Conservation (phyloP, 2,329 filamentous ascomycete species). For the Pyrenochaeta sp. region DNA sequence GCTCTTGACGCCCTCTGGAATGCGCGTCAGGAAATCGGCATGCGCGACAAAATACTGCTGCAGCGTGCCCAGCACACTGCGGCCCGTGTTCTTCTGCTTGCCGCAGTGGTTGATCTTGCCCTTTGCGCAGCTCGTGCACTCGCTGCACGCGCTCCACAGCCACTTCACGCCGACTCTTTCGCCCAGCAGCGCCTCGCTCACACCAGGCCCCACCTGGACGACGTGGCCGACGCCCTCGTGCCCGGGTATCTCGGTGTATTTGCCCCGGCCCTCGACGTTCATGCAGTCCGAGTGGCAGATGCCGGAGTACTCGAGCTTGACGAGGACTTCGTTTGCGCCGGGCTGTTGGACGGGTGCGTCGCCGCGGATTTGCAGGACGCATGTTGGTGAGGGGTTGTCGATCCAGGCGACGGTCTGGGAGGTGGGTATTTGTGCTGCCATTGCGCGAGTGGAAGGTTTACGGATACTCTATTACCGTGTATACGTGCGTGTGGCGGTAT, state of each 20-base stretch:
- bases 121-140: slow-evolving; percentile 46
- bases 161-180: slow-evolving; percentile 55
- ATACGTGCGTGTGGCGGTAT: neutral
- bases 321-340: slow-evolving; percentile 50
- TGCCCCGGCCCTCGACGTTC: slow-evolving; percentile 53
- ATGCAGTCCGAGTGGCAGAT: slow-evolving; percentile 59
- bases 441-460: neutral
- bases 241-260: slow-evolving; percentile 56
- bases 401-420: slow-evolving; percentile 49
- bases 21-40: slow-evolving; percentile 40
- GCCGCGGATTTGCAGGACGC: slow-evolving; percentile 45
- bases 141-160: slow-evolving; percentile 53
- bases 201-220: slow-evolving; percentile 44
- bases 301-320: slow-evolving; percentile 57
- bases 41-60: slow-evolving; percentile 46
- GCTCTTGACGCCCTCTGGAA: slow-evolving; percentile 47
- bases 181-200: slow-evolving; percentile 33
- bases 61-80: slow-evolving; percentile 45
- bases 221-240: slow-evolving; percentile 57
- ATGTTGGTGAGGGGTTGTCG: slow-evolving; percentile 43
- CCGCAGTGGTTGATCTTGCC: slow-evolving; percentile 53
- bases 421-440: slow-evolving; percentile 29
- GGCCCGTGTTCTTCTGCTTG: slow-evolving; percentile 52
- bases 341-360: slow-evolving; percentile 49
- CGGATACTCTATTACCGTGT: no score